Evolutionary conservation across 164 flowering plant genomes (phyloP).

Genomic region (Vitis labrusca): DNA sequence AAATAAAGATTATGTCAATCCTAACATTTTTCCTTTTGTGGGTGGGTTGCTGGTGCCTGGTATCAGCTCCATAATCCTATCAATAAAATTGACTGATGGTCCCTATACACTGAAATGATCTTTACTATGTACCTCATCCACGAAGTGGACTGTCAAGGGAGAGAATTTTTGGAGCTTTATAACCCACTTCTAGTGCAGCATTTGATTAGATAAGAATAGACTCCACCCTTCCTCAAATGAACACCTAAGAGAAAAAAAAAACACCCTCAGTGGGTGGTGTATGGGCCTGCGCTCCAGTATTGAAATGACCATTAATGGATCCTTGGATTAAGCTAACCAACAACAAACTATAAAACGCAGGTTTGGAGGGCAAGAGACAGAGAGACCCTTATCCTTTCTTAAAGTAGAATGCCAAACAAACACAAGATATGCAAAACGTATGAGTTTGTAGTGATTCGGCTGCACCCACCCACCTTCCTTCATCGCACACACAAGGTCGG

Average conservation of each 20-base stretch:
- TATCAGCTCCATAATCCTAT: too few relatives aligned
- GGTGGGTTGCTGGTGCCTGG: too few relatives aligned
- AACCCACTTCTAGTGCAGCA: too few relatives aligned
- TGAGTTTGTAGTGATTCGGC: background rate
- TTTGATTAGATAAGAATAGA: too few relatives aligned
- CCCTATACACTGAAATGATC: too few relatives aligned
- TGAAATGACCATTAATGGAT: background rate
- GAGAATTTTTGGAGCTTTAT: too few relatives aligned
- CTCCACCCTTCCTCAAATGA: too few relatives aligned
- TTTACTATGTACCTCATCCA: too few relatives aligned
- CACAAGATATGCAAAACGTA: constrained; percentile 1
- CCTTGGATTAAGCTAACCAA: constrained; percentile 16
- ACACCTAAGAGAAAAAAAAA: background rate
- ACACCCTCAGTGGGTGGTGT: background rate
- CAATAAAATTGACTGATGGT: too few relatives aligned
- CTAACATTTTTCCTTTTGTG: background rate
- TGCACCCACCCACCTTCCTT: too few relatives aligned
- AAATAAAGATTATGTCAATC: background rate
- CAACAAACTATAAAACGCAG: constrained; percentile 9
- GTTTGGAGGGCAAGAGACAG: constrained; percentile 6
- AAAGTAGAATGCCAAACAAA: constrained; percentile 8
- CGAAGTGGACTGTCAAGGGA: too few relatives aligned
- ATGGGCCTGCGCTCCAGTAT: background rate
- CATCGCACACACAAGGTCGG: too few relatives aligned
- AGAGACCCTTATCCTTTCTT: background rate